Evolutionary conservation across 2,329 filamentous ascomycete species (phyloP).

Genomic region (Colletotrichum sansevieriae): DNA sequence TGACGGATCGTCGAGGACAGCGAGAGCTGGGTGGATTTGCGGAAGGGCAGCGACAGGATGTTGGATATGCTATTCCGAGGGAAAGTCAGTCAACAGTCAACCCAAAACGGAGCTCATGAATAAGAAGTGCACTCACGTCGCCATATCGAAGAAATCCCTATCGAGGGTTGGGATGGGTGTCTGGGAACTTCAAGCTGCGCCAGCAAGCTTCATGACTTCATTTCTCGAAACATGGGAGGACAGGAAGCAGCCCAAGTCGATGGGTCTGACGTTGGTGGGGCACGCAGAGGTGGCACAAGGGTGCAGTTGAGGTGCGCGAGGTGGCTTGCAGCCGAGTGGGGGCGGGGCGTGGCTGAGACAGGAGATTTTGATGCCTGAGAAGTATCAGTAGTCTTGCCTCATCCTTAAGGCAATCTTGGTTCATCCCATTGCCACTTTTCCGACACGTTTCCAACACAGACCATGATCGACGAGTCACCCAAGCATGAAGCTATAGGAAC

Average conservation of each 20-base stretch:
- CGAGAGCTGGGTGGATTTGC: conserved; percentile 83
- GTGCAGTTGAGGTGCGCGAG: background rate
- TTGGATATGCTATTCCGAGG: conserved; percentile 56
- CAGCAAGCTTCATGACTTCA: conserved; percentile 40
- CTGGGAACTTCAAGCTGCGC: conserved; percentile 21
- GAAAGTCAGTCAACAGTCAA: conserved; percentile 5
- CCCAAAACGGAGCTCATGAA: background rate
- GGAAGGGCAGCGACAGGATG: conserved; percentile 87
- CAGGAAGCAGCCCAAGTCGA: conserved; percentile 1
- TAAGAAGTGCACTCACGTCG: conserved; percentile 44
- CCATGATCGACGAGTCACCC: background rate
- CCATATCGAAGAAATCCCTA: conserved; percentile 42
- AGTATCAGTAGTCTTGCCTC: background rate
- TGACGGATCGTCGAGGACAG: conserved; percentile 87
- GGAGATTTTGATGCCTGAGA: background rate
- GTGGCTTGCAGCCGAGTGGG: conserved; percentile 32
- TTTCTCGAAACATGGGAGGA: conserved; percentile 29
- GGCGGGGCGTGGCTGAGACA: conserved; percentile 35
- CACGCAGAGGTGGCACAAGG: conserved; percentile 9
- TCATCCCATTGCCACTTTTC: conserved; percentile 9
- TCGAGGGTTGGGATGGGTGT: conserved; percentile 11
- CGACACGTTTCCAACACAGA: too few species aligned
- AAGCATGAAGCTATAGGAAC: background rate
- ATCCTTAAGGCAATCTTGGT: background rate
- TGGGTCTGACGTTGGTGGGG: conserved; percentile 42